Evolutionary conservation across 163 green algal species (phyloP), one percentile per base, ranked within the genome.

Genomic region (Picocystis sp.): DNA sequence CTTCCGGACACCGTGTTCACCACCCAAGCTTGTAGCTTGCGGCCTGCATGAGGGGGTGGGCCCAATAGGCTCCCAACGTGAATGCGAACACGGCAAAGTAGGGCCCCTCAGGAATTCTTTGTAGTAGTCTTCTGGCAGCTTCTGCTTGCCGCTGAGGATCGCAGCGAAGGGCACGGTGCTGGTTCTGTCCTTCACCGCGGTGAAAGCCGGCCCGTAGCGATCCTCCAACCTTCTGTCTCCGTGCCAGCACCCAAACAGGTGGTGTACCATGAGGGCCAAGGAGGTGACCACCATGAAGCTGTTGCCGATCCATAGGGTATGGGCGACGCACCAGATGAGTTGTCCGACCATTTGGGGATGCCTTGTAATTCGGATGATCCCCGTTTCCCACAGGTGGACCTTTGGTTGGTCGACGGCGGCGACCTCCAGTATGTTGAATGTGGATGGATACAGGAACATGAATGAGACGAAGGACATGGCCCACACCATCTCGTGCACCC

Each of bases 391-490:
- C 59, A 97, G 60, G 70, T 97, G 87, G 61, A 96, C 65, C 43
- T 74, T 71, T 17, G 65, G 65, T 50, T 62, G 62, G 43, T 74
- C 65, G 11, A 74, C 65, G 15, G 65, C 65, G 3, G 65, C 65
- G 6, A 73, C 83, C 76, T 96, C 87, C 17, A 96, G 72, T n/a
- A 97, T 78, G 71, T 97, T 97, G 72, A 97, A 97, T 25, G 87
- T 97, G 58, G 87, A 96, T 13, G 87, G 87, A 64, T 97, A 97
- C 14, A 97, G 73, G 68, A 97, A 96, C 66, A 81, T 93, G 75
- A 97, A 97, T 42, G 81, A 93, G n/a, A 96, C 57, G 55, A 96
- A 93, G 56, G 77, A 92, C 22, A 84, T 49, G 2, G 71, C 41
- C 86, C 86, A 97, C 45, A 92, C 67, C 8, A 65, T 12, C 47